These are phyloP conservation scores for Cubamyces sp. DNA, from an alignment of 768 basidiomycete species.

Conservation along the genomic window DNA sequence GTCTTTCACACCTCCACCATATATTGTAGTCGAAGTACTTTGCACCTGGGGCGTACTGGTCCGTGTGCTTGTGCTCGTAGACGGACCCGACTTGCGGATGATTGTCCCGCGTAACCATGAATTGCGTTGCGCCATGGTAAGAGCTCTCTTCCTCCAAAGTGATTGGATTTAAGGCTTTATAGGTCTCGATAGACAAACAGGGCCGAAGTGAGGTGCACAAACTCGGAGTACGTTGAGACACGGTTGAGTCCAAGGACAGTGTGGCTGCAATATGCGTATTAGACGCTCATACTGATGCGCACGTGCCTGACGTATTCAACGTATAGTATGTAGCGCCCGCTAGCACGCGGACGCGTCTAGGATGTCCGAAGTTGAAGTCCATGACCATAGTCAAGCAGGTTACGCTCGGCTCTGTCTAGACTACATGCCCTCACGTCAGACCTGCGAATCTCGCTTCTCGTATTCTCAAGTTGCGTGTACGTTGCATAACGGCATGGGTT, in stretches of 20 bases:
- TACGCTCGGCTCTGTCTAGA: too few species aligned
- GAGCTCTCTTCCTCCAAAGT: too few species aligned
- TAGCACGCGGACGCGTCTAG: too few species aligned
- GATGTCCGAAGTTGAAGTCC: too few species aligned
- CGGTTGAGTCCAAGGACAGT: background rate
- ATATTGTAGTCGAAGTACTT: conserved; percentile 73
- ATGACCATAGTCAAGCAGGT: too few species aligned
- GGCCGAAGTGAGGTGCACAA: background rate
- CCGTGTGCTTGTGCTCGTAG: conserved; percentile 52
- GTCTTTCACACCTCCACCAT: conserved; percentile 87
- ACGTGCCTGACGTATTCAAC: too few species aligned
- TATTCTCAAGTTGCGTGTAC: background rate
- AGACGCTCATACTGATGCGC: background rate
- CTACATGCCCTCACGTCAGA: too few species aligned
- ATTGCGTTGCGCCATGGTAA: conserved; percentile 39
- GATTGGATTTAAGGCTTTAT: too few species aligned
- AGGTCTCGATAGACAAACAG: background rate
- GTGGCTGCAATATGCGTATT: background rate
- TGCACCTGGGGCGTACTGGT: conserved; percentile 70
- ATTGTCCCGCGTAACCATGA: conserved; percentile 77
- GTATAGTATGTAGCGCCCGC: too few species aligned
- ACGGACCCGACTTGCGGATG: conserved; percentile 61
- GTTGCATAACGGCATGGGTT: too few species aligned
- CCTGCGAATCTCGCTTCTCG: too few species aligned
- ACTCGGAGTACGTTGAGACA: background rate